These are phyloP conservation scores for Raddia distichophylla DNA, from an alignment of 176 grass and related monocot genomes.

Conservation along the genomic window DNA sequence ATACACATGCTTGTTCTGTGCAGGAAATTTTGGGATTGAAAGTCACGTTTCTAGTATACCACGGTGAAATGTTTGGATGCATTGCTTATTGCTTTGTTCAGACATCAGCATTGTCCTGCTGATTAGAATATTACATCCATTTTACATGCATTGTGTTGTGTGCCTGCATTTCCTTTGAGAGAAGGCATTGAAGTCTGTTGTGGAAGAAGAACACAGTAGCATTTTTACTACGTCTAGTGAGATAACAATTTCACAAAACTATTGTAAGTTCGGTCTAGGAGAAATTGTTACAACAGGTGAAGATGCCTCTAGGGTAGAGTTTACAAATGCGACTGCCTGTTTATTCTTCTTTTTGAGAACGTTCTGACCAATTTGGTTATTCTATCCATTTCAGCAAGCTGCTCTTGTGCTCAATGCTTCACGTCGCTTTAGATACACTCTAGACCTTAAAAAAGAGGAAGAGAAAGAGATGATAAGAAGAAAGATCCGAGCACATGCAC, in stretches of 20 bases:
- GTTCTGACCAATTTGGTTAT: conserved; percentile 36
- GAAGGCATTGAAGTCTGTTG: neutral
- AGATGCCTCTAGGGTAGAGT: conserved; percentile 1
- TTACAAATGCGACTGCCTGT: conserved; percentile 4
- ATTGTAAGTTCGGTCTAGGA: neutral
- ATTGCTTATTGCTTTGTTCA: conserved; percentile 16
- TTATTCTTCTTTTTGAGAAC: neutral
- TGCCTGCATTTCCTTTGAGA: neutral
- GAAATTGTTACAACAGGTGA: conserved; percentile 3
- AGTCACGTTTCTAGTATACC: neutral
- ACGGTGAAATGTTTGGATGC: conserved; percentile 5
- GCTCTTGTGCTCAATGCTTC: conserved; percentile 87
- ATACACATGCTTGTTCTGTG: neutral
- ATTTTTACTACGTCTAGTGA: neutral
- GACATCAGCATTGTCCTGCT: neutral
- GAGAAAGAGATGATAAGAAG: conserved; percentile 73
- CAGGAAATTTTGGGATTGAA: neutral
- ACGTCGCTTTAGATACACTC: conserved; percentile 82
- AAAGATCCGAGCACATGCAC: conserved; percentile 68
- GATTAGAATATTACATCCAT: neutral
- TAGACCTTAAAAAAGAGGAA: conserved; percentile 81
- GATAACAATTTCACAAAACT: neutral
- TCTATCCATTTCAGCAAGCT: conserved; percentile 65
- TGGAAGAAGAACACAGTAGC: neutral
- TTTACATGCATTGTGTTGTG: too few relatives aligned